Base-by-base conservation (phyloP, 441 rosid species). In the Brassica balearica region DNA sequence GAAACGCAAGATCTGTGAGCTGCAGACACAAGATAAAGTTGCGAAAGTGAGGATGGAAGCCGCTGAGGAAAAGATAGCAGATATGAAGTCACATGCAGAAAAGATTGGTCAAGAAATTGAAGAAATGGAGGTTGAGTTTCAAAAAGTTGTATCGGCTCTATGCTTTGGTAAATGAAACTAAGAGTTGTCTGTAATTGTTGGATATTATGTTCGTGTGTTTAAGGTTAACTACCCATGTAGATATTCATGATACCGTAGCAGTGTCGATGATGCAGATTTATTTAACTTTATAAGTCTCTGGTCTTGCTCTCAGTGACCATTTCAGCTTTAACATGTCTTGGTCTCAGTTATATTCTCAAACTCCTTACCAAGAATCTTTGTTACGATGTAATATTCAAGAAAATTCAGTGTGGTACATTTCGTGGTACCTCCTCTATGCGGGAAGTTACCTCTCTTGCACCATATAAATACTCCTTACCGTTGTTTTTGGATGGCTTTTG, bases 381-480 rank as follows among this genome's bases (percentile, higher is more conserved):
- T 41, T 9, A 41, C n/a, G 11, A 41, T 2, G 48, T 41, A 41
- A 41, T 41, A 41, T 41, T 41, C 48, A 41, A 41, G 48, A 41
- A 0, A 41, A 41, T 41, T 41, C 1, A 41, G n/a, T 9, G 12
- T 41, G n/a, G 6, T n/a, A 14, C 17, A 55, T 84, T 87, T 32
- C 2, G 17, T 46, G n/a, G 48, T 34, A 34, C 41, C 72, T n/a
- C 68, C 34, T 29, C 7, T 83, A 19, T 78, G 75, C 8, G 94
- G 0, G 41, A 34, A 34, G 41, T 34, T 34, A 34, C 97, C 96
- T 2, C 84, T 89, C 15, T 11, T 86, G 82, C 84, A 88, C 77
- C 72, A 85, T 29, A 29, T 29, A 17, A 83, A 72, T 27, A 79
- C 53, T 43, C 53, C 12, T 89, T 11, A 86, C 88, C 1, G 82